Evolutionary conservation across 1,139 yeast species (phyloP).

Genomic region (Yamadazyma blattariae): DNA sequence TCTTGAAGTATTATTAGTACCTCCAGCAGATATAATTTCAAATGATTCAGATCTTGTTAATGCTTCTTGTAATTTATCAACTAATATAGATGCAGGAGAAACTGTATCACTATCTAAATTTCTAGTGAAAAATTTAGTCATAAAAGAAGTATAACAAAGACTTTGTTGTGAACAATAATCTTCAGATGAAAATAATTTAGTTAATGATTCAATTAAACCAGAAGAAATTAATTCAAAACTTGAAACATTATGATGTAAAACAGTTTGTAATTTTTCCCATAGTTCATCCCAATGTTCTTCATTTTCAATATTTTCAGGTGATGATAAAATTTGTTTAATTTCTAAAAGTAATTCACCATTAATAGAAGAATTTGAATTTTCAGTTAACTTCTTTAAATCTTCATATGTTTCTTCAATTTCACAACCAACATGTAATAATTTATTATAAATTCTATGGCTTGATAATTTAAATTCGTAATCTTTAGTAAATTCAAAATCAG

Average conservation of each 20-base stretch:
- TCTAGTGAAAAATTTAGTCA: constrained; percentile 39
- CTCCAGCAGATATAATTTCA: constrained; percentile 63
- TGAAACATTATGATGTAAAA: constrained; percentile 41
- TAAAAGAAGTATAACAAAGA: constrained; percentile 44
- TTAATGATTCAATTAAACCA: constrained; percentile 54
- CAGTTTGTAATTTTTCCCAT: constrained; percentile 46
- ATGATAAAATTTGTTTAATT: constrained; percentile 15
- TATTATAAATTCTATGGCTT: constrained; percentile 17
- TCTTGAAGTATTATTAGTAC: constrained; percentile 6
- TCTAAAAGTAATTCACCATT: constrained; percentile 18
- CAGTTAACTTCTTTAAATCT: constrained; percentile 14
- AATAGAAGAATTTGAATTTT: constrained; percentile 13
- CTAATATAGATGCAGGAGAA: constrained; percentile 20
- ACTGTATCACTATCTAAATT: constrained; percentile 15
- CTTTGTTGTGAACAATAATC: constrained; percentile 17
- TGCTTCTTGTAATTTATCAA: constrained; percentile 67
- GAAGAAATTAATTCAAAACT: constrained; percentile 77
- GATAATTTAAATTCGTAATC: constrained; percentile 25
- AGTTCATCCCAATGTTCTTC: constrained; percentile 33
- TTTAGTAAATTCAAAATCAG: constrained; percentile 34
- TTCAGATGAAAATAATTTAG: constrained; percentile 34
- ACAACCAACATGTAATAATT: constrained; percentile 18
- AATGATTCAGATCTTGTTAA: constrained; percentile 75
- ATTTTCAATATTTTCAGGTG: neutral
- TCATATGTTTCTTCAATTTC: constrained; percentile 20